Percentiles rank a stretch among this genome's conserved stretches.
Evolutionary conservation across 1,284 basidiomycete genomes (phyloP).

Genomic region (Cryptococcus depauperatus): DNA sequence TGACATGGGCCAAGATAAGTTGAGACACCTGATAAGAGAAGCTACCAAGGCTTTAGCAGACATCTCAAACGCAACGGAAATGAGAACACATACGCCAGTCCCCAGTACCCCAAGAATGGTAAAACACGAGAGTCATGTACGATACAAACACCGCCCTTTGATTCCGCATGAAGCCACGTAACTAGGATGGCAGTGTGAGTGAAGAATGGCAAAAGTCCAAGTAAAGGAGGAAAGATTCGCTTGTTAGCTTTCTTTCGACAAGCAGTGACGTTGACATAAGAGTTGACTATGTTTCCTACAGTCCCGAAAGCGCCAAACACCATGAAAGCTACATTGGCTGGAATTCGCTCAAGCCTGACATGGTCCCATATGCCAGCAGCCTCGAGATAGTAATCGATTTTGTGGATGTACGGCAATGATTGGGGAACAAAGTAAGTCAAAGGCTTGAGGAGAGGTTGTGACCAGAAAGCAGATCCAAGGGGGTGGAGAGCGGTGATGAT

Average conservation of each 20-base stretch:
- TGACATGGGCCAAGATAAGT: constrained; percentile 90
- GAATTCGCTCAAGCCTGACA: constrained; percentile 49
- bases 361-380: constrained; percentile 18
- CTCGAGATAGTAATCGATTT: constrained; percentile 24
- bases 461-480: constrained; percentile 71
- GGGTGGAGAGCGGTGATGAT: constrained; percentile 56
- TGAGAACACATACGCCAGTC: constrained; percentile 51
- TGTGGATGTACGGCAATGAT: constrained; percentile 13
- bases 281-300: constrained; percentile 69
- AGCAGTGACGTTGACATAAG: constrained; percentile 66
- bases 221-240: constrained; percentile 54
- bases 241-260: constrained; percentile 49
- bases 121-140: constrained; percentile 59
- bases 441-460: constrained; percentile 30
- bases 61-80: not conserved
- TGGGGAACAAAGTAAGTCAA: constrained; percentile 23
- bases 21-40: constrained; percentile 63
- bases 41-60: constrained; percentile 13
- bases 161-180: constrained; percentile 64
- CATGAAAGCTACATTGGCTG: constrained; percentile 84
- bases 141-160: constrained; percentile 48
- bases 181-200: constrained; percentile 62
- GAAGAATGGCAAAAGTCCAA: constrained; percentile 72
- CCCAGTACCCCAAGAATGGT: constrained; percentile 85
- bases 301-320: constrained; percentile 67